These are phyloP conservation scores for Paecilomyces fulvus DNA, from an alignment of 2,329 filamentous ascomycete genomes.

Conservation along the genomic window DNA sequence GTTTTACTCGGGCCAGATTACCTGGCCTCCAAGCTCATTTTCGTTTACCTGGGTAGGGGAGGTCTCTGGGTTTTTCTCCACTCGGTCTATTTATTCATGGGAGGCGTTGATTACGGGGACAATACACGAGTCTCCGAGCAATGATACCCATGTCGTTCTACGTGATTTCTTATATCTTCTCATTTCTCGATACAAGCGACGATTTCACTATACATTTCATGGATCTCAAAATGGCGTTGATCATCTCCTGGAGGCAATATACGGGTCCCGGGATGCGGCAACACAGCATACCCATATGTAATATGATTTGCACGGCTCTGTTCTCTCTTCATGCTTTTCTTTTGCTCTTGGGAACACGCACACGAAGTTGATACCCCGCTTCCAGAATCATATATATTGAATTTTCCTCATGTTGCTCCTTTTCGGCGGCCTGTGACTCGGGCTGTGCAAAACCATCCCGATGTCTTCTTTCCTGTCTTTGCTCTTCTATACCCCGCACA, in stretches of 20 bases:
- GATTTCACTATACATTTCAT: constrained; percentile 2
- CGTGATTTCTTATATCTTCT: constrained; percentile 3
- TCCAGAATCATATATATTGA: constrained; percentile 2
- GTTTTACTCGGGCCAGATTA: background rate
- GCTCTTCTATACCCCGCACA: background rate
- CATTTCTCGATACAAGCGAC: constrained; percentile 8
- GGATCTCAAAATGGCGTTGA: constrained; percentile 4
- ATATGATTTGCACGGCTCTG: constrained; percentile 6
- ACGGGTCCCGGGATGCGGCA: constrained; percentile 13
- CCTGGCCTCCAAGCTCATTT: constrained; percentile 1
- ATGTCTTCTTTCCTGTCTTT: background rate
- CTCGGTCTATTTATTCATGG: constrained; percentile 10
- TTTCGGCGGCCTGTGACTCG: background rate
- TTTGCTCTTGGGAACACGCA: constrained; percentile 15
- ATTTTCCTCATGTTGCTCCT: background rate
- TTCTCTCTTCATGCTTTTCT: constrained; percentile 9
- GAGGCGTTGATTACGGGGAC: constrained; percentile 29
- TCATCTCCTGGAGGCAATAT: constrained; percentile 11
- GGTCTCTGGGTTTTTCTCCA: constrained; percentile 1
- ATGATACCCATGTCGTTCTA: constrained; percentile 30
- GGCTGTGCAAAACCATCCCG: background rate
- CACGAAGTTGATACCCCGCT: constrained; percentile 21
- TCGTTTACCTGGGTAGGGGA: background rate
- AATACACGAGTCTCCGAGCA: constrained; percentile 35
- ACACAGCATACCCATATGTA: constrained; percentile 7